Evolutionary conservation across 345 rosid genomes (phyloP), one percentile per base, ranked within the genome.

Genomic region (Gossypium thurberi): DNA sequence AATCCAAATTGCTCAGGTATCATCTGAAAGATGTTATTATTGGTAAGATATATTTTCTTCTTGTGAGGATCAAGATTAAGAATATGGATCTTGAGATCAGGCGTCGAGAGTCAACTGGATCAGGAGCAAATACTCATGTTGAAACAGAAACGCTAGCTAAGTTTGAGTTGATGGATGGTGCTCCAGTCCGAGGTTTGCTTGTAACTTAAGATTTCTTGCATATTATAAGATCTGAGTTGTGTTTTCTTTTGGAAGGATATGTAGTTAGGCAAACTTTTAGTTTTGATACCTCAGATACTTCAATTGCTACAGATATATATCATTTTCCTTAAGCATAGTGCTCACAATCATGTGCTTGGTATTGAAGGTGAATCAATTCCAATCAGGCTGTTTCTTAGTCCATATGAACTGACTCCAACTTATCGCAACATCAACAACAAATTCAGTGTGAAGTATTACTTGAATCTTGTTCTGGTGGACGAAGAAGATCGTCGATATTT

Each of bases 41-140:
- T 68, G 99, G 99, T 71, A 96, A 96, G 82, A 96, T 96, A 78
- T 96, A 90, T 72, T 96, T 96, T 85, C 96, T 96, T 20, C 96
- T 96, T 25, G 99, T 96, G 71, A 91, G 96, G 84, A 96, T 96
- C 87, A 96, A 91, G 89, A 93, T 96, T 80, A 96, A 96, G 84
- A 93, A 91, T 76, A 93, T 93, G 98, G 99, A 96, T 76, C 97
- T 96, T 70, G 99, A 96, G 91, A 95, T 95, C 76, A 85, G 99
- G 70, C 90, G 97, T 62, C 86, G 97, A 48, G 99, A 96, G 74
- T 93, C 99, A 58, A 93, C 99, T 0, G 99, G 99, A 62, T 86
- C 98, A 55, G 99, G 99, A 72, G 86, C 90, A 68, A 96, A 89
- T 79, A 96, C 97, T 20, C 96, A 91, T 78, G 98, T 96, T 13